Percentiles rank a stretch among this genome's conserved stretches.
These are phyloP conservation scores for Cordyceps farinosa DNA, from an alignment of 2,329 filamentous ascomycete species.

Conservation along the genomic window DNA sequence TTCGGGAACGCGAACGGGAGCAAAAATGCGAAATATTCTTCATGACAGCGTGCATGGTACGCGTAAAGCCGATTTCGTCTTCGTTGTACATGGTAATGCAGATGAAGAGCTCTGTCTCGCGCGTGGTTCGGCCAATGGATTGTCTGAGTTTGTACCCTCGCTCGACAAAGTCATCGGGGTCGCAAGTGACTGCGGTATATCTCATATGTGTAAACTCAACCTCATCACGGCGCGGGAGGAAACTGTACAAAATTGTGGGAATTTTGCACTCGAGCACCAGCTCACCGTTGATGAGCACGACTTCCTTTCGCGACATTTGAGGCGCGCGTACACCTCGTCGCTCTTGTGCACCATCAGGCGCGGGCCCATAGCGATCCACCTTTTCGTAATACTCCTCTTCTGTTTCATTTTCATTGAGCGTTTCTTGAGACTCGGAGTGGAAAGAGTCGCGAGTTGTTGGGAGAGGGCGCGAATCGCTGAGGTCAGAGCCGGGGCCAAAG, in stretches of 20 bases:
- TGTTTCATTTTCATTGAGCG: slow-evolving; percentile 52
- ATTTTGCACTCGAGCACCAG: slow-evolving; percentile 98
- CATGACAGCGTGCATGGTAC: slow-evolving; percentile 98
- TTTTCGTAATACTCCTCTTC: slow-evolving; percentile 48
- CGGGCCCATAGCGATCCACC: slow-evolving; percentile 79
- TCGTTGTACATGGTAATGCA: slow-evolving; percentile 99
- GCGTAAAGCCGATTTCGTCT: slow-evolving; percentile 91
- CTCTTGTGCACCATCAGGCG: slow-evolving; percentile 81
- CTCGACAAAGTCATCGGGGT: slow-evolving; percentile 87
- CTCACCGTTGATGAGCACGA: slow-evolving; percentile 94
- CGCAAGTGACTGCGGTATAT: slow-evolving; percentile 97
- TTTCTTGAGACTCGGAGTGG: slow-evolving; percentile 50
- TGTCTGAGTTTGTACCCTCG: slow-evolving; percentile 91
- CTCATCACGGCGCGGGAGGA: slow-evolving; percentile 87
- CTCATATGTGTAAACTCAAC: slow-evolving; percentile 98
- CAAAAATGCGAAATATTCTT: slow-evolving; percentile 98
- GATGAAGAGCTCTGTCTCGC: slow-evolving; percentile 94
- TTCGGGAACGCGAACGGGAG: slow-evolving; percentile 83
- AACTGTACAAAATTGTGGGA: slow-evolving; percentile 95
- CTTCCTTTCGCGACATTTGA: slow-evolving; percentile 89
- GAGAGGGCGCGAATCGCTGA: slow-evolving; percentile 50
- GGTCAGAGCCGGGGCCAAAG: slow-evolving; percentile 62
- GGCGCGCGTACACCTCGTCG: slow-evolving; percentile 81
- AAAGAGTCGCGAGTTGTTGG: slow-evolving; percentile 55
- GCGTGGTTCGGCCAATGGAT: slow-evolving; percentile 74